A percentile compares a stretch with the other conserved stretches of the same genome.
Evolutionary conservation across 805 yeast genomes (phyloP).

Genomic region (Diddensiella santjacobensis): DNA sequence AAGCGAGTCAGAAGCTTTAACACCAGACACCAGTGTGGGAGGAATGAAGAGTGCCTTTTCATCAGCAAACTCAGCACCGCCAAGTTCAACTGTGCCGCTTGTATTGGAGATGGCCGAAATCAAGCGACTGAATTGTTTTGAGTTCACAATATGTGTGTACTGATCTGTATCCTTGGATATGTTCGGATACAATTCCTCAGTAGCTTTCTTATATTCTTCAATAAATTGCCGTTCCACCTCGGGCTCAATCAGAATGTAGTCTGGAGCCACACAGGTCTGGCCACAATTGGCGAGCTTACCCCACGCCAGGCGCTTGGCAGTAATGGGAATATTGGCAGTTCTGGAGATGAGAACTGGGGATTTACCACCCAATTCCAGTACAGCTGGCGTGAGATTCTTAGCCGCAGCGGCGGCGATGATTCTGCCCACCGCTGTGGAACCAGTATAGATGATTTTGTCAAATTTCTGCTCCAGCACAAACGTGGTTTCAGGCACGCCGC

Average conservation of each 20-base stretch:
- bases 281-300: constrained; percentile 80
- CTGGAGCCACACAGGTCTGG: constrained; percentile 89
- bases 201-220: constrained; percentile 37
- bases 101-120: constrained; percentile 32
- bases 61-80: constrained; percentile 40
- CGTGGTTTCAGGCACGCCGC: constrained; percentile 64
- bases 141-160: constrained; percentile 59
- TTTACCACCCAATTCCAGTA: constrained; percentile 89
- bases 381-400: constrained; percentile 72
- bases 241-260: constrained; percentile 69
- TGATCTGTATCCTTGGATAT: constrained; percentile 34
- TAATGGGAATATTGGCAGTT: constrained; percentile 37
- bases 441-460: constrained; percentile 86
- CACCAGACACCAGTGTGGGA: constrained; percentile 70
- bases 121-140: constrained; percentile 43
- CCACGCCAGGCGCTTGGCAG: constrained; percentile 67
- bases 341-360: constrained; percentile 74
- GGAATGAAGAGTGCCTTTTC: constrained; percentile 41
- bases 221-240: constrained; percentile 52
- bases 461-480: constrained; percentile 57
- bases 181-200: constrained; percentile 41
- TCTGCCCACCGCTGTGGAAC: constrained; percentile 70
- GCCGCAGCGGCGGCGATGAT: constrained; percentile 79
- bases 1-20: constrained; percentile 59
- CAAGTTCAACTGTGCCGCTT: constrained; percentile 43